A percentile compares a stretch with the other conserved stretches of the same genome.
Conservation (phyloP, 108 stramenopile genomes). For the Cyclotella atomus region DNA sequence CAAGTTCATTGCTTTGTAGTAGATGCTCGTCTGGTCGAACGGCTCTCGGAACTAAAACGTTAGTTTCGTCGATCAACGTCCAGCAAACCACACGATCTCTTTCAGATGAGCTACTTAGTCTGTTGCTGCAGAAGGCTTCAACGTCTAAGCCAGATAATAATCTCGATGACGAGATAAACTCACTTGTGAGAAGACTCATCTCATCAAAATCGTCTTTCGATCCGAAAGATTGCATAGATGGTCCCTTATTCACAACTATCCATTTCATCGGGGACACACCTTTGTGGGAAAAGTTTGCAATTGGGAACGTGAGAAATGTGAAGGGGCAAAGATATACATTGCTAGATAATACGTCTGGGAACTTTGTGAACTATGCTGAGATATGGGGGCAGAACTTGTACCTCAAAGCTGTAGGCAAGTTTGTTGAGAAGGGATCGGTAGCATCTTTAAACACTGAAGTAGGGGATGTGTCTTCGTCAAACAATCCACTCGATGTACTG, state of each 20-base stretch:
- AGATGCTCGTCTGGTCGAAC: no score
- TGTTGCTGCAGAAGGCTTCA: constrained; percentile 15
- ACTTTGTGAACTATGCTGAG: constrained; percentile 47
- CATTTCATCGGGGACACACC: constrained; percentile 45
- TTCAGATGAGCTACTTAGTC: constrained; percentile 21
- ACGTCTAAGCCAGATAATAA: neutral
- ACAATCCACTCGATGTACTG: constrained; percentile 19
- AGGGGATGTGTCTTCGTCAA: neutral
- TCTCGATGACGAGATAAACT: constrained; percentile 20
- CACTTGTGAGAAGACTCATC: constrained; percentile 35
- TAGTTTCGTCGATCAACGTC: no score
- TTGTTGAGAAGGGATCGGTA: constrained; percentile 18
- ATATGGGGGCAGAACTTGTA: constrained; percentile 42
- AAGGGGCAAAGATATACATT: constrained; percentile 45
- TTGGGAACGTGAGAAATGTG: constrained; percentile 21
- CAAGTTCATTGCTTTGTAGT: no score
- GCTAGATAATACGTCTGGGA: constrained; percentile 3
- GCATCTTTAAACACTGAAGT: neutral
- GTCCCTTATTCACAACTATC: constrained; percentile 39
- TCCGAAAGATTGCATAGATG: constrained; percentile 22
- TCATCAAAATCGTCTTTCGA: constrained; percentile 32
- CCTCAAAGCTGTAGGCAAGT: constrained; percentile 30
- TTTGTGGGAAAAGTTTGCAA: constrained; percentile 40
- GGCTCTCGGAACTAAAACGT: no score
- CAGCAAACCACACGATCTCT: no score